Evolutionary conservation across 495 filamentous ascomycete genomes (phyloP), one percentile per base, ranked within the genome.

Genomic region (Annulohypoxylon bovei): DNA sequence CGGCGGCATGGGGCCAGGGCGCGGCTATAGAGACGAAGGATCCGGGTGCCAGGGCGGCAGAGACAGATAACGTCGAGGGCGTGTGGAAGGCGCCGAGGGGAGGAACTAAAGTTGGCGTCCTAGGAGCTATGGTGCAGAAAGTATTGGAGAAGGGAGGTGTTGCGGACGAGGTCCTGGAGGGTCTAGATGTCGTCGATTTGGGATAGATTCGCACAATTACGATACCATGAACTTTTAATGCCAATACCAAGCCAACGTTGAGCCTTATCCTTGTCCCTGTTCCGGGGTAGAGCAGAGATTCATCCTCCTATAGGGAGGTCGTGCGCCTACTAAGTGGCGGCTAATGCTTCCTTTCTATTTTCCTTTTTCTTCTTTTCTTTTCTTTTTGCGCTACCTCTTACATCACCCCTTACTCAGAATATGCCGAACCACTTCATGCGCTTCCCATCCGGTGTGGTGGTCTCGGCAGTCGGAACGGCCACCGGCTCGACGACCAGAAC

Each of bases 81-180:
- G 91, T 93, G 11, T 97, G 93, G 93, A 89, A 87, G 72, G 89
- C 93, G 23, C 87, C 90, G 25, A 79, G 90, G 20, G 92, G 92
- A 39, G 93, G 93, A 2, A 83, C 92, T 23, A 92, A 90, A 85
- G 86, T 91, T 74, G 81, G 77, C 27, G 80, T 92, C 28, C 79
- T 97, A 71, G 82, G 85, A 18, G 82, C 83, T 61, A 89, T 97
- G 84, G 82, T 92, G 8, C 83, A 85, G 72, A 87, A 88, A 75
- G 87, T 90, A 39, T 65, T 92, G 52, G 83, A 88, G 68, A 83
- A 82, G 67, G 92, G 92, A 1, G 93, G 93, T 23, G 89, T 96
- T 27, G 92, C 90, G 12, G 91, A 93, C 67, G 93, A 97, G 80
- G 92, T 97, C 1, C 79, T 97, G 66, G 88, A 88, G 56, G 93